These are phyloP conservation scores for Nannochloropsis gaditana DNA, from an alignment of 108 stramenopile species.

Conservation along the genomic window DNA sequence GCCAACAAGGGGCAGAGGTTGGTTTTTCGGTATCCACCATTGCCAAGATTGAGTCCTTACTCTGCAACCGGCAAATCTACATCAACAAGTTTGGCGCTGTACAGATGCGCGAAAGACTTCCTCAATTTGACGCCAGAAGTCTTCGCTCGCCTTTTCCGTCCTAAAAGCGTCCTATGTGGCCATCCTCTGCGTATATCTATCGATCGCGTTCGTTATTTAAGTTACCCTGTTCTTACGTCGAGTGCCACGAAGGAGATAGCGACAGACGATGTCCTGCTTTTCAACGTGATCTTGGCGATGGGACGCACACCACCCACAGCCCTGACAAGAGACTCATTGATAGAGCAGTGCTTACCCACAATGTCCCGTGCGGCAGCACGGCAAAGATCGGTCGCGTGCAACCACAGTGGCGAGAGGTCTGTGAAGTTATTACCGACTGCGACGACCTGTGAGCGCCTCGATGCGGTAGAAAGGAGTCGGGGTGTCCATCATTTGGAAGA, in stretches of 20 bases:
- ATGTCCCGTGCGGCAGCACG: not conserved
- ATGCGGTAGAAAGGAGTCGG: not conserved
- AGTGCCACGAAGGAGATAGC: constrained; percentile 16
- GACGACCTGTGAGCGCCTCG: not conserved
- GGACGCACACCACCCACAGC: not conserved
- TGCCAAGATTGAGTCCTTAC: not conserved
- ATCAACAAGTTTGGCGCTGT: not conserved
- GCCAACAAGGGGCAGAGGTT: constrained; percentile 6
- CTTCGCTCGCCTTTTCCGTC: not conserved
- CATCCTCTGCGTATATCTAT: not conserved
- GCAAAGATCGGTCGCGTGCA: not conserved
- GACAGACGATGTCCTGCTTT: constrained; percentile 12
- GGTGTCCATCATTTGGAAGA: not conserved
- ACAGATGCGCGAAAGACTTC: not conserved
- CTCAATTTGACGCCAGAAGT: not conserved
- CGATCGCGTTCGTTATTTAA: constrained; percentile 7
- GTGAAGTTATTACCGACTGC: not conserved
- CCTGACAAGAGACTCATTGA: not conserved
- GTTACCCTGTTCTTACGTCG: not conserved
- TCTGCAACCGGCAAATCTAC: not conserved
- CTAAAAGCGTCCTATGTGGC: not conserved
- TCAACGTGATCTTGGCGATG: not conserved
- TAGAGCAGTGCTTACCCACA: not conserved
- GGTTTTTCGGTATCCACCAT: constrained; percentile 12
- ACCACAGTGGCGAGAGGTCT: not conserved